phyloP scores from a whole-genome alignment of 305 asterid genomes.

The Fraxinus velutina region DNA sequence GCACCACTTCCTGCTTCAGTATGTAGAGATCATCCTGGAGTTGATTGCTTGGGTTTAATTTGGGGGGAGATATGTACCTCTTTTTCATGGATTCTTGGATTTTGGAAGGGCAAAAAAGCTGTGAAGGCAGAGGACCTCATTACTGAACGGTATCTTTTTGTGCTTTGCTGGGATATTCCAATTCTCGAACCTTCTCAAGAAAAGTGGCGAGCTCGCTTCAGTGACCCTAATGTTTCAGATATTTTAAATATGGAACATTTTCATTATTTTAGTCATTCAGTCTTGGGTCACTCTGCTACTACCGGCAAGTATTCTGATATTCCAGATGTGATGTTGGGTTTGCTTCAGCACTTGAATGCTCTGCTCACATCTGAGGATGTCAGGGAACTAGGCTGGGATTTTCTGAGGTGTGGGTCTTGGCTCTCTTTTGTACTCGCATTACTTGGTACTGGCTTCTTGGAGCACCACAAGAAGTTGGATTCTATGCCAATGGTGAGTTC shows the following conservation, averaged over 20 bases:
- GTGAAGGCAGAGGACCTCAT: constrained; percentile 67
- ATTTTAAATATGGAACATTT: constrained; percentile 50
- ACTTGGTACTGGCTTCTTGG: constrained; percentile 52
- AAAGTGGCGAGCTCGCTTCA: constrained; percentile 37
- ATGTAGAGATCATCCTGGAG: constrained; percentile 39
- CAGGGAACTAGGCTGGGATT: constrained; percentile 69
- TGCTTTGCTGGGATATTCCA: constrained; percentile 92
- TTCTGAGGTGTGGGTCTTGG: constrained; percentile 74
- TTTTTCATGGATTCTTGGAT: constrained; percentile 56
- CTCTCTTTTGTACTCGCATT: constrained; percentile 66
- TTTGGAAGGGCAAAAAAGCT: constrained; percentile 72
- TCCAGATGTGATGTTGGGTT: constrained; percentile 51
- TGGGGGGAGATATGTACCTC: constrained; percentile 56
- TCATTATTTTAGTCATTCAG: constrained; percentile 52
- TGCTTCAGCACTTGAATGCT: constrained; percentile 59
- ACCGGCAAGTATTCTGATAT: constrained; percentile 34
- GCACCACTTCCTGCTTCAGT: constrained; percentile 70
- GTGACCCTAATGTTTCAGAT: constrained; percentile 44
- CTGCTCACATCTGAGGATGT: constrained; percentile 44
- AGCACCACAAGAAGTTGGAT: constrained; percentile 31
- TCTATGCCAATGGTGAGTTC: constrained; percentile 30
- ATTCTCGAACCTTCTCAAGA: constrained; percentile 41
- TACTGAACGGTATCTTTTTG: constrained; percentile 78
- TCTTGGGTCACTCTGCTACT: constrained; percentile 41
- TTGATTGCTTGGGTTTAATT: constrained; percentile 51